Evolutionary conservation across 2,329 filamentous ascomycete species (phyloP), one percentile per base, ranked within the genome.

Genomic region (Claviceps pusilla): DNA sequence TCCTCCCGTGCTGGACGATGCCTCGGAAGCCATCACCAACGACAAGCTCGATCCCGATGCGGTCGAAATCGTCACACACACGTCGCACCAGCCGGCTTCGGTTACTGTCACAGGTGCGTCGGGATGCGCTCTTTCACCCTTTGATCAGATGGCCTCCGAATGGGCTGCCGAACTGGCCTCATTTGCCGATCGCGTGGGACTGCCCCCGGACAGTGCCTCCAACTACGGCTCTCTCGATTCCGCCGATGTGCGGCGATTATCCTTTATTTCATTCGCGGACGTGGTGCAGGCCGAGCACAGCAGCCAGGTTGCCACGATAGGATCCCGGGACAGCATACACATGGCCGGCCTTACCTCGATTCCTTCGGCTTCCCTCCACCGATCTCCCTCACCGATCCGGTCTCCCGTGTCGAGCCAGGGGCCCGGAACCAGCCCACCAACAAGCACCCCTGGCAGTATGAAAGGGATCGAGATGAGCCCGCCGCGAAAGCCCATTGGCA

Each of bases 261-360:
- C 87, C 67, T 97, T 97, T 71, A 95, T 97, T 65, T 95, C 89
- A 7, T 97, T 97, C 69, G 90, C 91, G 57, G 91, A 97, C 63
- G 89, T 97, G 10, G 89, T 97, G 45, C 89, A 95, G 66, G 79
- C 84, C 39, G 87, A 93, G 66, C 87, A 91, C 62, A 80, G 80
- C 35, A 78, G 82, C 56, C 72, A 74, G 39, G 72, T 74, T 19
- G 69, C 67, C 43, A 68, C 66, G 53, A 66, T 70, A 42, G 75
- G 78, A 49, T 83, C 77, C 60, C 76, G 84, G 59, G 86, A 91
- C 57, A 84, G 83, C 54, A 75, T 87, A 55, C 83, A 89, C 65
- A 71, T 85, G 56, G 78, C 80, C 51, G 84, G 84, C 12, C 71
- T 87, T 24, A 83, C 83, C 7, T 82, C 82, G 48, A 65, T 86